A percentile compares a stretch with the other conserved stretches of the same genome.
Conservation (phyloP, 768 basidiomycete species). For the Mycena vitilis region DNA sequence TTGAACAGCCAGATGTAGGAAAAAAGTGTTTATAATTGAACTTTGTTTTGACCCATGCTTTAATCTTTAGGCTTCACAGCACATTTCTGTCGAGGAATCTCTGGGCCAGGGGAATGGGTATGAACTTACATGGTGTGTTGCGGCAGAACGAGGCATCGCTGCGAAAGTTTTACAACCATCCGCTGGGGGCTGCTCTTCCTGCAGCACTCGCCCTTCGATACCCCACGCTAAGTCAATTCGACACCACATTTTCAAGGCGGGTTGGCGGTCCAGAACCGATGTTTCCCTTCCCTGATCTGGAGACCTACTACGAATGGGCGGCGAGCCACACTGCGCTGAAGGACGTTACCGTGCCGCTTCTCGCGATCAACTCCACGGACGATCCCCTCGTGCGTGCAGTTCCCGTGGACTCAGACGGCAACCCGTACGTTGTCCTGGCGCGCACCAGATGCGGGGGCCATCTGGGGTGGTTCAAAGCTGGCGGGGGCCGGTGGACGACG, state of each 20-base stretch:
- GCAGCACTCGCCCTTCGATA: slow-evolving; percentile 5
- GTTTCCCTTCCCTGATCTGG: slow-evolving; percentile 11
- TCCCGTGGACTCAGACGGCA: not conserved
- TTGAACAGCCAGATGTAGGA: slow-evolving; percentile 17
- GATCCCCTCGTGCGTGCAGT: slow-evolving; percentile 16
- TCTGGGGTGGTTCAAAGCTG: slow-evolving; percentile 18
- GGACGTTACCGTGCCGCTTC: slow-evolving; percentile 6
- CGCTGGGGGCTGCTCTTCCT: slow-evolving; percentile 1
- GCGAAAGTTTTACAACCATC: slow-evolving; percentile 9
- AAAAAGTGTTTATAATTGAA: too few relatives aligned
- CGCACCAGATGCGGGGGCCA: slow-evolving; percentile 13
- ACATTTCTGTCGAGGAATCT: slow-evolving; percentile 8
- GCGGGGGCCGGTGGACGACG: slow-evolving; percentile 19
- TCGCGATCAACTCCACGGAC: slow-evolving; percentile 21
- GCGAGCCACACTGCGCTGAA: slow-evolving; percentile 11
- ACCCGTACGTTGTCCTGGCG: slow-evolving; percentile 10
- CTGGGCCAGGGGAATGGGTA: slow-evolving; percentile 21
- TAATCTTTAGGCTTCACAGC: slow-evolving; percentile 3
- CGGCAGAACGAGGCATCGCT: slow-evolving; percentile 1
- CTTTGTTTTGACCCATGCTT: too few relatives aligned
- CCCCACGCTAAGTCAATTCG: slow-evolving; percentile 14
- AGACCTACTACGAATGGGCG: slow-evolving; percentile 14
- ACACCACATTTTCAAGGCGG: slow-evolving; percentile 13
- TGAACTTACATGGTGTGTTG: not conserved
- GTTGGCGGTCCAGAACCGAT: slow-evolving; percentile 14